phyloP scores from a whole-genome alignment of 495 filamentous ascomycete genomes.

The Cryomyces minteri region DNA sequence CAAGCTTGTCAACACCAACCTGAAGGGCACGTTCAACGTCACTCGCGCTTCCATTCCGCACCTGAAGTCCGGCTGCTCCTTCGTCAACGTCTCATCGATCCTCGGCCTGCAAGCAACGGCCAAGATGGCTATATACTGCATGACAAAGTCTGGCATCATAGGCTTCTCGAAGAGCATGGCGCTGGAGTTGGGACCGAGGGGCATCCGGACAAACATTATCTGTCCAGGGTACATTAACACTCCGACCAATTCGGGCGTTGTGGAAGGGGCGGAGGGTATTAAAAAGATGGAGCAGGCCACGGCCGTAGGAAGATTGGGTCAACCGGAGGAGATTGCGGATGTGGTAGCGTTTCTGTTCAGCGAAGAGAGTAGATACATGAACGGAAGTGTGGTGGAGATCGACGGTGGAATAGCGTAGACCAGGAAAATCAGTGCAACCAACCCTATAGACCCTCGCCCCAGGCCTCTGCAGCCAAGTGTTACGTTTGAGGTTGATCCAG shows the following conservation, averaged over 20 bases:
- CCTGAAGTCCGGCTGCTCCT: slow-evolving; percentile 6
- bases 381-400: slow-evolving; percentile 34
- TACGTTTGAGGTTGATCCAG: no score
- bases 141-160: slow-evolving; percentile 33
- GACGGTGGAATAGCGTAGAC: slow-evolving; percentile 16
- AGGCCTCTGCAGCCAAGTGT: no score
- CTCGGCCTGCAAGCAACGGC: slow-evolving; percentile 20
- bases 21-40: slow-evolving; percentile 17
- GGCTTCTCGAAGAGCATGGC: slow-evolving; percentile 38
- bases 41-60: slow-evolving; percentile 15
- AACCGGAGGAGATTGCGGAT: slow-evolving; percentile 32
- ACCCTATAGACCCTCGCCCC: no score
- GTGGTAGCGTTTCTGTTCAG: slow-evolving; percentile 35
- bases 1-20: slow-evolving; percentile 21
- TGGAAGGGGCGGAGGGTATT: slow-evolving; percentile 19
- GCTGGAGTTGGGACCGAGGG: slow-evolving; percentile 31
- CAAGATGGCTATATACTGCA: slow-evolving; percentile 29
- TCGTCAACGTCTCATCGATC: slow-evolving; percentile 29
- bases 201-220: slow-evolving; percentile 34
- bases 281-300: slow-evolving; percentile 16
- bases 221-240: slow-evolving; percentile 32
- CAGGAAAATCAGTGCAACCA: no score
- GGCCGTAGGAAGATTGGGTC: slow-evolving; percentile 31
- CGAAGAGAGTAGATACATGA: slow-evolving; percentile 30
- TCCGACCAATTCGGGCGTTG: slow-evolving; percentile 21